phyloP scores from a whole-genome alignment of 2,329 filamentous ascomycete genomes.

The Ophiostoma piceae region DNA sequence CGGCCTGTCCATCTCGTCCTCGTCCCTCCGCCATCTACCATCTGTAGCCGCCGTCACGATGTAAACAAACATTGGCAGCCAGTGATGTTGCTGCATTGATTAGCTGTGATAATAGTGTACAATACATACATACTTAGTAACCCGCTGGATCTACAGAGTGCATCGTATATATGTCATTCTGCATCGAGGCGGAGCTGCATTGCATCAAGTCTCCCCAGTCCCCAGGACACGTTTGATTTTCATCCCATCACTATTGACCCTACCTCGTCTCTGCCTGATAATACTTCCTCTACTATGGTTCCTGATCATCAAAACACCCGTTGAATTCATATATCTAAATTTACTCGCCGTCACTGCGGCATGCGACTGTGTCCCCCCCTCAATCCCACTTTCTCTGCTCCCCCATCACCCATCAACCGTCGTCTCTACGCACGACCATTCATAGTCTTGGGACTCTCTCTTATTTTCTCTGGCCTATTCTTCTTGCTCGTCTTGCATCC shows the following conservation, averaged over 20 bases:
- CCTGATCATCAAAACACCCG: neutral
- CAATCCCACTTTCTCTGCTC: neutral
- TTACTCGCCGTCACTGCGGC: neutral
- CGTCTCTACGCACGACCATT: neutral
- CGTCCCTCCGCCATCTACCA: neutral
- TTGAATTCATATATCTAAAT: neutral
- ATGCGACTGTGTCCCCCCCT: neutral
- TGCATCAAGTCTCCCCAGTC: neutral
- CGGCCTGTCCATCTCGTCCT: neutral
- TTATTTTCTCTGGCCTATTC: neutral
- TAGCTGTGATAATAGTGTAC: no score
- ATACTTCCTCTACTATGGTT: neutral
- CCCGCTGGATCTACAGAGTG: no score
- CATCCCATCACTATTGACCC: neutral
- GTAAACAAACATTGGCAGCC: neutral
- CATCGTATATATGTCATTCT: neutral
- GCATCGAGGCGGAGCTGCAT: neutral
- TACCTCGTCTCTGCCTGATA: neutral
- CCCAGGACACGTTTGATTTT: neutral
- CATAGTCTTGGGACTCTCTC: neutral
- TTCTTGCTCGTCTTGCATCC: neutral
- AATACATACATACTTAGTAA: neutral
- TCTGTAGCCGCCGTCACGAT: conserved; percentile 1
- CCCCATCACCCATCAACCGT: neutral
- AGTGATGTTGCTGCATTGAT: neutral